Conservation (phyloP, 2,329 filamentous ascomycete species). For the Calycina herbarum region DNA sequence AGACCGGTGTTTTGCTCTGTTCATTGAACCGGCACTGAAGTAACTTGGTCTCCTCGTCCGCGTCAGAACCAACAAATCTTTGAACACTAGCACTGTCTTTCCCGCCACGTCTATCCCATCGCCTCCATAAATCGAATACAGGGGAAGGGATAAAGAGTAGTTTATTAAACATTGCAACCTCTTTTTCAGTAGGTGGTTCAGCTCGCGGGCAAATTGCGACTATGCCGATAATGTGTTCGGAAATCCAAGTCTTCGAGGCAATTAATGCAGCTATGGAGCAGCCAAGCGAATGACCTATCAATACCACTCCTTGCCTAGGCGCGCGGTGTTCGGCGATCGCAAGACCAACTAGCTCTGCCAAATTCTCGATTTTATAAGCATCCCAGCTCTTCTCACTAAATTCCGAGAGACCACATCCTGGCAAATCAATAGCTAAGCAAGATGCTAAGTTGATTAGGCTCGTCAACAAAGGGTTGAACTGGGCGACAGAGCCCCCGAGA, state of each 20-base stretch:
- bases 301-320: constrained; percentile 68
- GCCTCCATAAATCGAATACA: constrained; percentile 74
- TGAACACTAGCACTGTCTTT: constrained; percentile 73
- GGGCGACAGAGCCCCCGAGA: constrained; percentile 85
- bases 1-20: constrained; percentile 80
- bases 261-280: constrained; percentile 75
- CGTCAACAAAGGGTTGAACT: constrained; percentile 79
- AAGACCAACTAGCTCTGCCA: constrained; percentile 72
- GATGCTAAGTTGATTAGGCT: constrained; percentile 81
- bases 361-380: constrained; percentile 75
- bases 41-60: constrained; percentile 64
- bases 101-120: constrained; percentile 79
- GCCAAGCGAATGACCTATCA: constrained; percentile 90
- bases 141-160: constrained; percentile 68
- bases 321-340: constrained; percentile 75
- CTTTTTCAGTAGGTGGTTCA: constrained; percentile 56
- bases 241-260: constrained; percentile 56
- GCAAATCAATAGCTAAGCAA: constrained; percentile 85
- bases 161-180: constrained; percentile 52
- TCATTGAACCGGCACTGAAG: constrained; percentile 76
- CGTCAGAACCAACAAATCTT: constrained; percentile 70
- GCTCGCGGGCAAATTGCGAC: constrained; percentile 80
- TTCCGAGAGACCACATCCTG: constrained; percentile 80
- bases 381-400: constrained; percentile 71
- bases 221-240: constrained; percentile 69